Evolutionary conservation across 2,329 filamentous ascomycete species (phyloP).

Genomic region (Sclerotinia trifoliorum): DNA sequence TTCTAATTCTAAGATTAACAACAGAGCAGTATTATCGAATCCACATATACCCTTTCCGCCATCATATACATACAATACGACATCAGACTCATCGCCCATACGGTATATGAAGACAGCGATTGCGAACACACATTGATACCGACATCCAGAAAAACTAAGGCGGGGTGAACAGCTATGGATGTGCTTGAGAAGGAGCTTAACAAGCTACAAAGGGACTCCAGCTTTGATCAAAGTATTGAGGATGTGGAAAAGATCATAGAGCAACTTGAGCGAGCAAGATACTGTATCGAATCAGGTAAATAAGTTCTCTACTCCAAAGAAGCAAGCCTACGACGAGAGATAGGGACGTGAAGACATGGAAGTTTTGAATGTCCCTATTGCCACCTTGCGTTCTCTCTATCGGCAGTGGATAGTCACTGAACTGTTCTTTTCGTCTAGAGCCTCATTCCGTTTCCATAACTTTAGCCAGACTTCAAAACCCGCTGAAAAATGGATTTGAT

Average conservation of each 20-base stretch:
- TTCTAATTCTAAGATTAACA: background rate
- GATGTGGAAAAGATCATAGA: constrained; percentile 85
- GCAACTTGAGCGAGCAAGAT: constrained; percentile 69
- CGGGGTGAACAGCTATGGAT: constrained; percentile 39
- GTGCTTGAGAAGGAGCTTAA: constrained; percentile 37
- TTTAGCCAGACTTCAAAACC: constrained; percentile 81
- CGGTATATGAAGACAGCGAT: background rate
- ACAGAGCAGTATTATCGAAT: background rate
- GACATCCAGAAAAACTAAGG: constrained; percentile 11
- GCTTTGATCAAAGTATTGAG: constrained; percentile 47
- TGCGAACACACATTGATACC: background rate
- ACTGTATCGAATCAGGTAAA: constrained; percentile 69
- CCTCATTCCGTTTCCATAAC: constrained; percentile 69
- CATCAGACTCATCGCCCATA: background rate
- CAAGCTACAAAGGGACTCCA: constrained; percentile 38
- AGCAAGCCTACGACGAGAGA: background rate
- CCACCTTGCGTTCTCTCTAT: background rate
- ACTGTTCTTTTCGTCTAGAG: constrained; percentile 47
- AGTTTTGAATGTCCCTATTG: constrained; percentile 20
- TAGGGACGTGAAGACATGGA: background rate
- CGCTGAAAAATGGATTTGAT: constrained; percentile 78
- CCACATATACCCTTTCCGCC: background rate
- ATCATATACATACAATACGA: background rate
- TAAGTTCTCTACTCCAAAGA: constrained; percentile 16
- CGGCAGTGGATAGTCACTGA: background rate